Conservation (phyloP, 2,329 filamentous ascomycete genomes). For the Penicillium italicum region DNA sequence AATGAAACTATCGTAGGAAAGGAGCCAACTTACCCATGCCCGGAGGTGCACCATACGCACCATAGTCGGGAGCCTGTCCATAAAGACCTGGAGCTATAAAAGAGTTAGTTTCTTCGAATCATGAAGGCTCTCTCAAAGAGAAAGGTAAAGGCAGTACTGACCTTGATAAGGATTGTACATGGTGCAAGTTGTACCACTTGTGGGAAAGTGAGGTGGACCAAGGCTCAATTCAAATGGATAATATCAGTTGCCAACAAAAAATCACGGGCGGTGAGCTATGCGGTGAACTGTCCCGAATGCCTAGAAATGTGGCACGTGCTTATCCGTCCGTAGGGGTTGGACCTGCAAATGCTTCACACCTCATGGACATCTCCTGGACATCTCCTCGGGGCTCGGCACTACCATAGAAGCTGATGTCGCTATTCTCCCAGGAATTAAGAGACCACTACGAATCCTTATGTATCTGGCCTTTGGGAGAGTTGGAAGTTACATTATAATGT, state of each 20-base stretch:
- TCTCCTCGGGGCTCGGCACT: not conserved
- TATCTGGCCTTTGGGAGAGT: not conserved
- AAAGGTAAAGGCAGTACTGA: constrained; percentile 20
- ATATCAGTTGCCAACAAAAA: not conserved
- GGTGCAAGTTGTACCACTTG: constrained; percentile 11
- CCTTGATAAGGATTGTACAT: constrained; percentile 48
- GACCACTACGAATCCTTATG: too few relatives aligned
- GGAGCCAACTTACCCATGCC: constrained; percentile 65
- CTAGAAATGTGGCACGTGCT: not conserved
- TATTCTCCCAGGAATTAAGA: not conserved
- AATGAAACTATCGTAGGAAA: not conserved
- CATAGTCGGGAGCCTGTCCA: constrained; percentile 70
- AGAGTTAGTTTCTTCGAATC: constrained; percentile 10
- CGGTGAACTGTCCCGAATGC: not conserved
- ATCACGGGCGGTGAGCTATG: not conserved
- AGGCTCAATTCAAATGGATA: not conserved
- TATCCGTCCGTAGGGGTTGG: not conserved
- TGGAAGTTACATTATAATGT: not conserved
- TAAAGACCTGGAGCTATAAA: constrained; percentile 53
- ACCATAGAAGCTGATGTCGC: not conserved
- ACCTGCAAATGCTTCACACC: not conserved
- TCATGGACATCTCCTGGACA: too few relatives aligned
- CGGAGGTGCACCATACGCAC: constrained; percentile 69
- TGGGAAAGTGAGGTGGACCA: not conserved
- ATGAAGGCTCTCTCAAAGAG: not conserved